Evolutionary conservation across 257 asterid species (phyloP).

Genomic region (Nicotiana attenuata): DNA sequence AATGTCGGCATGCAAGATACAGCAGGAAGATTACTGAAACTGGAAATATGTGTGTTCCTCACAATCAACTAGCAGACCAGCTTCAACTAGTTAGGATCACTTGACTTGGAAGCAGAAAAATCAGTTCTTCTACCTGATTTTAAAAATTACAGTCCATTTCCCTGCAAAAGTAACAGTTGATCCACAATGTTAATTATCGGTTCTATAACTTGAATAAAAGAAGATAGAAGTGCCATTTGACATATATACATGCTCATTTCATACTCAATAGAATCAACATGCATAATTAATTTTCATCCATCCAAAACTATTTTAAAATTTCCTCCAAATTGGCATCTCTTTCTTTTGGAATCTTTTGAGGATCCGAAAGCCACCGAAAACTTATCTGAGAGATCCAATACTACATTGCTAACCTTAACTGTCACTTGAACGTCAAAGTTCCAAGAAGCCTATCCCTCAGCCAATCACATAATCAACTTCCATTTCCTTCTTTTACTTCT

Average conservation of each 20-base stretch:
- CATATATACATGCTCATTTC: background rate
- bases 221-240: background rate
- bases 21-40: background rate
- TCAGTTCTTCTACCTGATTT: background rate
- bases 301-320: background rate
- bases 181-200: background rate
- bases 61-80: background rate
- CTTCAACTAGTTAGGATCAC: background rate
- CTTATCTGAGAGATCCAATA: background rate
- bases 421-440: too few relatives aligned
- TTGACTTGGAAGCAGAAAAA: background rate
- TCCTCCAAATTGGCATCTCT: conserved; percentile 2
- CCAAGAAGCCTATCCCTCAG: too few relatives aligned
- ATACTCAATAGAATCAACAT: background rate
- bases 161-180: background rate
- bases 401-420: background rate
- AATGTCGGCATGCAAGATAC: background rate
- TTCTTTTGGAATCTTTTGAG: background rate
- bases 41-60: background rate
- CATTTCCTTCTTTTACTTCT: too few relatives aligned
- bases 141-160: background rate
- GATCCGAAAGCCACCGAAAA: background rate
- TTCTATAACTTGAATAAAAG: background rate
- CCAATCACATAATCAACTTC: too few relatives aligned
- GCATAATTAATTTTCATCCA: background rate